Evolutionary conservation across 31 red algal genomes (phyloP).

Genomic region (Asparagopsis taxiformis): DNA sequence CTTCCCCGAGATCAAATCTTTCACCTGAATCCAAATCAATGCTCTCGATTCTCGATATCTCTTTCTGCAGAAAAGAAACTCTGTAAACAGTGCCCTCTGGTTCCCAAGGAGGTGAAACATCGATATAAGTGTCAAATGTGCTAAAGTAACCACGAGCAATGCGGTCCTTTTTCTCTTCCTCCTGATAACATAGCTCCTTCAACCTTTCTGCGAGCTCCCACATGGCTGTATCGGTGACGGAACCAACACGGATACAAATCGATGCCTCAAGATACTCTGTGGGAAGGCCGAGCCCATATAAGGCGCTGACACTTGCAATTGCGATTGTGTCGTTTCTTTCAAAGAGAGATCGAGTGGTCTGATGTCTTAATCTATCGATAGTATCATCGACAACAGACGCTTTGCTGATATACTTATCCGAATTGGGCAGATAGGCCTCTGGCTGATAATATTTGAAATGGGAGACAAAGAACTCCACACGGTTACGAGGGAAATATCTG

Average conservation of each 20-base stretch:
- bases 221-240: not conserved
- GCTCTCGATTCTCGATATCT: conserved; percentile 7
- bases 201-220: conserved; percentile 32
- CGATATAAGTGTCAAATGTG: conserved; percentile 7
- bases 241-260: conserved; percentile 46
- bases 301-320: conserved; percentile 80
- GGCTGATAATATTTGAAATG: conserved; percentile 88
- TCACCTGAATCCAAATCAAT: conserved; percentile 15
- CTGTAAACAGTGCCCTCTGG: conserved; percentile 39
- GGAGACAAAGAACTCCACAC: conserved; percentile 89
- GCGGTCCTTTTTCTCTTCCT: conserved; percentile 13
- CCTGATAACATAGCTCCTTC: conserved; percentile 36
- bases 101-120: conserved; percentile 55
- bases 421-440: conserved; percentile 78
- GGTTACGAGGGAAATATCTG: conserved; percentile 77
- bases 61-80: conserved; percentile 13
- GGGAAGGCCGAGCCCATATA: conserved; percentile 88
- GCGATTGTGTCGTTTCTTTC: conserved; percentile 78
- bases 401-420: conserved; percentile 90
- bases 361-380: conserved; percentile 82
- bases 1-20: conserved; percentile 13
- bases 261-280: conserved; percentile 61
- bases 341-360: conserved; percentile 73
- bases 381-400: conserved; percentile 64
- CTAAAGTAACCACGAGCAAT: conserved; percentile 32